Evolutionary conservation across 768 basidiomycete species (phyloP).

Genomic region (Mycena capillaripes): DNA sequence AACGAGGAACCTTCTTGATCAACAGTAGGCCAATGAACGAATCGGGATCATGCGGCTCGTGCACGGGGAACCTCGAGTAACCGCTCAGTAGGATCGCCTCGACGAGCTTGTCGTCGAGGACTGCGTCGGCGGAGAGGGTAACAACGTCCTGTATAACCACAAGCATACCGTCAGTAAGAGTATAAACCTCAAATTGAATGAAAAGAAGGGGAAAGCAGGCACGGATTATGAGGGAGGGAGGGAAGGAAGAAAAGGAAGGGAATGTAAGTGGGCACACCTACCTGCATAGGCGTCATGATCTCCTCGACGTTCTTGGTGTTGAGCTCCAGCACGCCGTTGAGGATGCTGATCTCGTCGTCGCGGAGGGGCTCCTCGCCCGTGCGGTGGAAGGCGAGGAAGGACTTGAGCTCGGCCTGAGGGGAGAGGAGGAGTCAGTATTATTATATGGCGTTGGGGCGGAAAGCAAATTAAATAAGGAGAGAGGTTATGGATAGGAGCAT

Average conservation of each 20-base stretch:
- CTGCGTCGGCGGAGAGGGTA: slow-evolving; percentile 77
- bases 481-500: too few relatives aligned
- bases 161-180: neutral
- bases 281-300: slow-evolving; percentile 83
- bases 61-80: slow-evolving; percentile 81
- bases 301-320: slow-evolving; percentile 80
- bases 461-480: too few relatives aligned
- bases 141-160: slow-evolving; percentile 75
- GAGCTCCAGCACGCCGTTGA: slow-evolving; percentile 85
- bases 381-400: slow-evolving; percentile 85
- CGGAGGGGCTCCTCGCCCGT: slow-evolving; percentile 82
- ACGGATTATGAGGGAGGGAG: too few relatives aligned
- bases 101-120: neutral
- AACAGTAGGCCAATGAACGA: slow-evolving; percentile 76
- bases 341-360: slow-evolving; percentile 86
- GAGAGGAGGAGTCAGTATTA: neutral
- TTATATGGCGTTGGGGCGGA: neutral
- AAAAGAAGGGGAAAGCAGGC: neutral
- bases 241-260: too few relatives aligned
- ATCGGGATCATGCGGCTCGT: slow-evolving; percentile 63
- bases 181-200: neutral
- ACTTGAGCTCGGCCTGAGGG: slow-evolving; percentile 62
- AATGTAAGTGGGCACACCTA: slow-evolving; percentile 41
- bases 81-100: slow-evolving; percentile 49
- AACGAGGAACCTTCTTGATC: slow-evolving; percentile 66